Percentiles rank a stretch among this genome's conserved stretches.
These are phyloP conservation scores for Acidomyces sp. DNA, from an alignment of 495 filamentous ascomycete species.

Conservation along the genomic window DNA sequence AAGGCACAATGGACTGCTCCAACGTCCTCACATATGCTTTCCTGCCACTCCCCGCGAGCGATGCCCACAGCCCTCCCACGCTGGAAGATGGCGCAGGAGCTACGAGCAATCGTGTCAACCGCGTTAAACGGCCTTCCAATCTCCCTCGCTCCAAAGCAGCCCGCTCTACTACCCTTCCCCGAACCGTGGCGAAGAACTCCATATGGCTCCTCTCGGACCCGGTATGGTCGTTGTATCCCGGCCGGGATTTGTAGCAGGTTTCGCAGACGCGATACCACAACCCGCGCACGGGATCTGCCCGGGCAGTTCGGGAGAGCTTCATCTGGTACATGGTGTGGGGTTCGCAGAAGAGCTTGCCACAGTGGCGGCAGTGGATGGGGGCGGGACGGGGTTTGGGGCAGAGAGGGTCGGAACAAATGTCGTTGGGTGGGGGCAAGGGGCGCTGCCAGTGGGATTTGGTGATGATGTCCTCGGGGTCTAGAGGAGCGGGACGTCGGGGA, in stretches of 20 bases:
- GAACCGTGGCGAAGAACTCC: conserved; percentile 47
- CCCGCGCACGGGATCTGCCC: conserved; percentile 83
- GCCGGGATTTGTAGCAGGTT: conserved; percentile 91
- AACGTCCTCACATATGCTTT: conserved; percentile 60
- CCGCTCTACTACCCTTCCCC: conserved; percentile 69
- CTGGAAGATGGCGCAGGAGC: conserved; percentile 46
- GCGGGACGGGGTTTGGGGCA: conserved; percentile 69
- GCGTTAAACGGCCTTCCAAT: conserved; percentile 81
- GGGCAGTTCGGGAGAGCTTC: conserved; percentile 82
- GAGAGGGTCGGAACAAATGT: conserved; percentile 72
- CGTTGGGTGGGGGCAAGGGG: conserved; percentile 50
- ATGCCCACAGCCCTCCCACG: conserved; percentile 46
- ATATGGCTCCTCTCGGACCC: conserved; percentile 57
- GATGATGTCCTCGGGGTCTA: conserved; percentile 84
- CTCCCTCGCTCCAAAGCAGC: conserved; percentile 73
- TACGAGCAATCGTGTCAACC: conserved; percentile 71
- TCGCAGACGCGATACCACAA: conserved; percentile 94
- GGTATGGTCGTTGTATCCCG: conserved; percentile 72
- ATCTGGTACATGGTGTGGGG: conserved; percentile 99
- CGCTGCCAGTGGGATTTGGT: conserved; percentile 81
- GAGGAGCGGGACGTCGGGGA: conserved; percentile 24
- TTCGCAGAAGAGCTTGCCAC: conserved; percentile 88
- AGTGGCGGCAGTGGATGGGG: conserved; percentile 80
- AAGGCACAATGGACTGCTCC: conserved; percentile 84
- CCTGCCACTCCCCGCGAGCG: conserved; percentile 39